Conservation (phyloP, 2,329 filamentous ascomycete genomes). For the Aspergillus melleus region DNA sequence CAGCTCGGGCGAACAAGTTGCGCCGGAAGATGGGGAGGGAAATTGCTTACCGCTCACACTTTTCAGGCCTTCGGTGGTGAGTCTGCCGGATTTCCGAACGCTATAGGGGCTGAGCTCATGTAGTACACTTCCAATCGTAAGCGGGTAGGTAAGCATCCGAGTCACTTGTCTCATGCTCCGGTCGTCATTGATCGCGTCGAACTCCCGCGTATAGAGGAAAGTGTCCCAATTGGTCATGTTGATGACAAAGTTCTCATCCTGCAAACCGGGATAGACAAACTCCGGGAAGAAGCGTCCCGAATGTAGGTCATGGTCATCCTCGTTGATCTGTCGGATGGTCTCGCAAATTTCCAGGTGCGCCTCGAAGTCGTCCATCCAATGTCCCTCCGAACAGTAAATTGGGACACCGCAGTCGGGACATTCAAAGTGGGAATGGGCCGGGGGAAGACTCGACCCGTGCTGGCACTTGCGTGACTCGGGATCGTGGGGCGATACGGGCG, state of each 20-base stretch:
- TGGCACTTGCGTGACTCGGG: conserved; percentile 60
- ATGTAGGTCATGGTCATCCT: conserved; percentile 92
- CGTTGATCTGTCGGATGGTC: conserved; percentile 86
- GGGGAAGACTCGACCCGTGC: conserved; percentile 52
- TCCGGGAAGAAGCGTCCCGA: conserved; percentile 92
- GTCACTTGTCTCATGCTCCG: conserved; percentile 91
- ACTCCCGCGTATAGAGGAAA: conserved; percentile 88
- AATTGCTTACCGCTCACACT: conserved; percentile 77
- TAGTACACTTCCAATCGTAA: conserved; percentile 86
- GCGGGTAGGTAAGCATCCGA: conserved; percentile 85
- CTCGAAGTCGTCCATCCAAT: conserved; percentile 96
- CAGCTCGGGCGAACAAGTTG: background rate
- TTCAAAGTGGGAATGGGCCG: conserved; percentile 86
- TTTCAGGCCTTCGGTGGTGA: conserved; percentile 88
- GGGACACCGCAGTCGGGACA: conserved; percentile 95
- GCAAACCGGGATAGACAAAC: conserved; percentile 84
- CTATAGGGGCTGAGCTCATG: conserved; percentile 94
- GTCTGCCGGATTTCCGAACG: conserved; percentile 69
- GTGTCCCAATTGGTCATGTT: conserved; percentile 99
- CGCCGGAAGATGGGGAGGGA: background rate
- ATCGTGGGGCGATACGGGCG: conserved; percentile 65
- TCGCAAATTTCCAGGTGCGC: conserved; percentile 90
- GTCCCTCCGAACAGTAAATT: conserved; percentile 88
- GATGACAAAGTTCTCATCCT: conserved; percentile 87
- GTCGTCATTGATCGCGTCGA: conserved; percentile 86